phyloP scores from a whole-genome alignment of 2,329 filamentous ascomycete species.

The Aspergillus quadrilineatus region DNA sequence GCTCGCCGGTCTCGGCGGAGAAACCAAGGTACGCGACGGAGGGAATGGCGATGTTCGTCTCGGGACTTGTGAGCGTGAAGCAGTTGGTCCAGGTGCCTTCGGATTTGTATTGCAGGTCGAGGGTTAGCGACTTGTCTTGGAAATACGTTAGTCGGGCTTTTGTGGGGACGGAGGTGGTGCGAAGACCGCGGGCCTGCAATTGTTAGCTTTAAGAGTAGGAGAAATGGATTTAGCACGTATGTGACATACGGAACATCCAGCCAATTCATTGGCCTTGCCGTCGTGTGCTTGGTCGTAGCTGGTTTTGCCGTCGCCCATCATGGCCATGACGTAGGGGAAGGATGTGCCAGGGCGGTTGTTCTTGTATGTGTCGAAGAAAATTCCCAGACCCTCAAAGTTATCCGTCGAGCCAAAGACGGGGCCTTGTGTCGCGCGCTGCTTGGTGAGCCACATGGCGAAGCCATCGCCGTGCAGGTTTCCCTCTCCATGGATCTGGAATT shows the following conservation, averaged over 20 bases:
- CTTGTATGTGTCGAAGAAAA: slow-evolving; percentile 99
- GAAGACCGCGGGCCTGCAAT: slow-evolving; percentile 72
- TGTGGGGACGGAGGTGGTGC: slow-evolving; percentile 74
- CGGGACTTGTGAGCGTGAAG: slow-evolving; percentile 67
- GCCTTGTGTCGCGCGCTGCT: slow-evolving; percentile 77
- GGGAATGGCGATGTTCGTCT: slow-evolving; percentile 74
- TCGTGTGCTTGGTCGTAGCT: slow-evolving; percentile 91
- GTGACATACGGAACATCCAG: slow-evolving; percentile 74
- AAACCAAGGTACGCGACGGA: slow-evolving; percentile 64
- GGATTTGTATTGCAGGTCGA: slow-evolving; percentile 92
- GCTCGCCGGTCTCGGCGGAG: slow-evolving; percentile 80
- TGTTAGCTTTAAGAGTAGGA: neutral
- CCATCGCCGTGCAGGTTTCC: slow-evolving; percentile 93
- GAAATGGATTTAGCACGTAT: neutral
- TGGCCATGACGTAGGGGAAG: slow-evolving; percentile 98
- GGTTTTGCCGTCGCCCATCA: slow-evolving; percentile 89
- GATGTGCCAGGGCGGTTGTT: slow-evolving; percentile 95
- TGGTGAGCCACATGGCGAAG: slow-evolving; percentile 97
- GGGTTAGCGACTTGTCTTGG: slow-evolving; percentile 85
- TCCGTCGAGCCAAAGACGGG: slow-evolving; percentile 86
- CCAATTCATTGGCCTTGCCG: slow-evolving; percentile 88
- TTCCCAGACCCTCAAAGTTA: slow-evolving; percentile 86
- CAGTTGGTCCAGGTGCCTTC: slow-evolving; percentile 86
- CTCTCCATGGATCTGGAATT: slow-evolving; percentile 89
- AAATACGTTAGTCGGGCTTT: slow-evolving; percentile 92